These are phyloP conservation scores for Rhizoclosmatium sp. DNA, from an alignment of 192 early-diverging fungal species.

Conservation along the genomic window DNA sequence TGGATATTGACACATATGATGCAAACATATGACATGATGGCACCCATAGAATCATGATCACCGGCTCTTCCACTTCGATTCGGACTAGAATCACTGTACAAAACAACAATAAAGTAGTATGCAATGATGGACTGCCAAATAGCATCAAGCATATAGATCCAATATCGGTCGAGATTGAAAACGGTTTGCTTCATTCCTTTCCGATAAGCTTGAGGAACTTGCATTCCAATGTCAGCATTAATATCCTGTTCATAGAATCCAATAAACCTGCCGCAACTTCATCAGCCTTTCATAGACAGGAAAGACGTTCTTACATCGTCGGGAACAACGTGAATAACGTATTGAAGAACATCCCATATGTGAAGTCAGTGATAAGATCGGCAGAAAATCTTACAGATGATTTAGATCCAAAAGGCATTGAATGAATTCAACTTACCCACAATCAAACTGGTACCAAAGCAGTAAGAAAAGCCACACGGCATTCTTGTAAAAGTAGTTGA, in stretches of 20 bases:
- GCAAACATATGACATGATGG: conserved; percentile 77
- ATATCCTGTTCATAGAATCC: conserved; percentile 78
- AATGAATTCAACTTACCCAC: conserved; percentile 62
- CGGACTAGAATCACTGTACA: conserved; percentile 62
- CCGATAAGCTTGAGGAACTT: conserved; percentile 72
- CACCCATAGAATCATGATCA: conserved; percentile 76
- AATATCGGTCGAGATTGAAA: conserved; percentile 86
- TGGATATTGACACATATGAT: conserved; percentile 86
- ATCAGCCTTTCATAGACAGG: neutral
- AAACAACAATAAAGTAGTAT: conserved; percentile 80
- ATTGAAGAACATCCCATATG: conserved; percentile 92
- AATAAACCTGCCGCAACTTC: conserved; percentile 31
- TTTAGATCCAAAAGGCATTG: neutral
- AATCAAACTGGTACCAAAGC: conserved; percentile 95
- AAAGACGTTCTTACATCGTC: conserved; percentile 59
- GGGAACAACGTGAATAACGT: conserved; percentile 91
- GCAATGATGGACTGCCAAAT: conserved; percentile 89
- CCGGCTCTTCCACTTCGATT: conserved; percentile 61
- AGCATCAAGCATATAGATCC: conserved; percentile 86
- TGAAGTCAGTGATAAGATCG: conserved; percentile 67
- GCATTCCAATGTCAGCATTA: conserved; percentile 57
- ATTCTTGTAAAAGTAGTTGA: conserved; percentile 98
- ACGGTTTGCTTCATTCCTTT: conserved; percentile 87
- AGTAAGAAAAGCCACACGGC: conserved; percentile 90
- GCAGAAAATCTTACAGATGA: conserved; percentile 55